Conservation (phyloP, 345 rosid species). For the Salix viminalis region DNA sequence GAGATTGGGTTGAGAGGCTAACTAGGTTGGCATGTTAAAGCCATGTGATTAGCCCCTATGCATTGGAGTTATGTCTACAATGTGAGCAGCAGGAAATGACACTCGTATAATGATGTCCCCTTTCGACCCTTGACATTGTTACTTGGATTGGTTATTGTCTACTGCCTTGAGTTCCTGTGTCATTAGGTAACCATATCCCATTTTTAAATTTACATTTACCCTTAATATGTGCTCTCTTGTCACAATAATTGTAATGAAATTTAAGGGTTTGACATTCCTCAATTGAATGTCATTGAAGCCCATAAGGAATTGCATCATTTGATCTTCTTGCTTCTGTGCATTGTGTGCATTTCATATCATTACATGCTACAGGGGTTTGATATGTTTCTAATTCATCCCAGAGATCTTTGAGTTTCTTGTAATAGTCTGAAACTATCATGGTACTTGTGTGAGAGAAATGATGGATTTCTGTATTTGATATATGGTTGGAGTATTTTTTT, state of each 20-base stretch:
- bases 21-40: background rate
- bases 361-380: background rate
- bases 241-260: background rate
- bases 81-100: background rate
- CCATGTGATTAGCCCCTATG: background rate
- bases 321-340: background rate
- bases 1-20: background rate
- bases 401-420: background rate
- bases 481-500: background rate
- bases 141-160: background rate
- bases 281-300: background rate
- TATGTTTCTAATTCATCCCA: background rate
- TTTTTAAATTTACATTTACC: background rate
- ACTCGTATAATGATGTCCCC: rapidly evolving
- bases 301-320: background rate
- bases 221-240: background rate
- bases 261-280: background rate
- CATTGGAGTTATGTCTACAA: background rate
- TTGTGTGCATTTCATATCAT: background rate
- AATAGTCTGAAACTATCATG: background rate
- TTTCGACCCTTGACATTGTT: background rate
- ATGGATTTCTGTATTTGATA: conserved; percentile 8
- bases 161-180: background rate
- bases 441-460: background rate
- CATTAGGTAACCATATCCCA: background rate